Evolutionary conservation across 129 eudicot genomes (phyloP).

Genomic region (Flaveria linearis): DNA sequence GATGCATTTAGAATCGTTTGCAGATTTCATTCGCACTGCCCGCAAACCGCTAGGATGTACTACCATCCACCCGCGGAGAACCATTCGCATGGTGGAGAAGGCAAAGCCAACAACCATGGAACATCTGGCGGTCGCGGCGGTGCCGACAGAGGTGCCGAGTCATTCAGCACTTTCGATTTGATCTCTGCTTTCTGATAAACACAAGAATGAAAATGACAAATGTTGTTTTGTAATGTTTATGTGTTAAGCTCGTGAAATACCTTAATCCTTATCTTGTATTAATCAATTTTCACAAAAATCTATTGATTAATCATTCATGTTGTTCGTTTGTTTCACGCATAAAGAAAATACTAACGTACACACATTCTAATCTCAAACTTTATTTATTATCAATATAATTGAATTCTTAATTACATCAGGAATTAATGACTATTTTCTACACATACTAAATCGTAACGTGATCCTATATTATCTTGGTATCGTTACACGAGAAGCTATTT

Average conservation of each 20-base stretch:
- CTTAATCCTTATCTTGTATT: conserved; percentile 10
- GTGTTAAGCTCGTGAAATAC: conserved; percentile 15
- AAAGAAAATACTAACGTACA: no score
- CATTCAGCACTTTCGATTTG: conserved; percentile 30
- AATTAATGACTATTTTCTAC: no score
- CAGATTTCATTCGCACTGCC: conserved; percentile 89
- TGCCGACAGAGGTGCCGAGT: neutral
- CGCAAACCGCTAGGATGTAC: conserved; percentile 85
- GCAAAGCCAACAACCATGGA: conserved; percentile 20
- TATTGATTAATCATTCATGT: neutral
- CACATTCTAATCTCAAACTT: no score
- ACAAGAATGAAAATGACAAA: conserved; percentile 19
- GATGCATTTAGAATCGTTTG: conserved; percentile 71
- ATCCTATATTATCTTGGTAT: no score
- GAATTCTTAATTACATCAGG: no score
- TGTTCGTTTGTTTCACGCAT: neutral
- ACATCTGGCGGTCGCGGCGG: conserved; percentile 24
- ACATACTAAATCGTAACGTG: no score
- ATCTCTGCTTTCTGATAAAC: conserved; percentile 35
- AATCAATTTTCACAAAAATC: conserved; percentile 3
- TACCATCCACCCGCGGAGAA: conserved; percentile 80
- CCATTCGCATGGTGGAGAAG: conserved; percentile 30
- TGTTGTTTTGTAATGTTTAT: conserved; percentile 15
- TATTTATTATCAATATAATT: no score
- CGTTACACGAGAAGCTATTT: no score